Conservation (phyloP, 169 alveolate species). For the Plasmodium gonderi region DNA sequence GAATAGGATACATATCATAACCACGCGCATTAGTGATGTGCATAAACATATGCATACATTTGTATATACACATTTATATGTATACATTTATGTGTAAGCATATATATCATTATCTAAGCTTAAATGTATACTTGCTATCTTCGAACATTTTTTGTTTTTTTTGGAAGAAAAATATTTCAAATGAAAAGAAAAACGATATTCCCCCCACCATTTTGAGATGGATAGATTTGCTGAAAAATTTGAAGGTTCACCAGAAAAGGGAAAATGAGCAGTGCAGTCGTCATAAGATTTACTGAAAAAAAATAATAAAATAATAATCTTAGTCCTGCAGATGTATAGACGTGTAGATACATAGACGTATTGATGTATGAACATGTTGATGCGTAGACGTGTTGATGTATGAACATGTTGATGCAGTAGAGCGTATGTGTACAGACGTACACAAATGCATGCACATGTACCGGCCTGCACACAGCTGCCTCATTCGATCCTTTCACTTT, state of each 20-base stretch:
- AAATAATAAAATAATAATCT: background rate
- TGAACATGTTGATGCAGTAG: background rate
- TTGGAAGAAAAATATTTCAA: constrained; percentile 1
- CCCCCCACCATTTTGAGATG: constrained; percentile 39
- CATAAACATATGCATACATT: background rate
- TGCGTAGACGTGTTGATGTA: too few species aligned
- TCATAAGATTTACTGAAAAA: background rate
- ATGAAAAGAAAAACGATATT: constrained; percentile 17
- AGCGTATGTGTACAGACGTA: background rate
- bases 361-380: background rate
- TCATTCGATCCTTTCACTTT: too few species aligned
- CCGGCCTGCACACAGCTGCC: background rate
- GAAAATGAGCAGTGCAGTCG: background rate
- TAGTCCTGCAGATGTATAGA: too few species aligned
- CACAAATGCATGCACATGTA: background rate
- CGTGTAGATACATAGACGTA: too few species aligned
- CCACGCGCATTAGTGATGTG: background rate
- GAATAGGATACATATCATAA: background rate
- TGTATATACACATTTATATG: background rate
- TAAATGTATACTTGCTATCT: background rate
- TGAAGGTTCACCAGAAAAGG: constrained; percentile 2
- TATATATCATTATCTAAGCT: too few species aligned
- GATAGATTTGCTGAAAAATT: constrained; percentile 30
- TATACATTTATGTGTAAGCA: background rate
- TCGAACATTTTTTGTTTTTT: background rate